Base-by-base conservation (phyloP, 805 yeast species). In the Wickerhamomyces queroliae region DNA sequence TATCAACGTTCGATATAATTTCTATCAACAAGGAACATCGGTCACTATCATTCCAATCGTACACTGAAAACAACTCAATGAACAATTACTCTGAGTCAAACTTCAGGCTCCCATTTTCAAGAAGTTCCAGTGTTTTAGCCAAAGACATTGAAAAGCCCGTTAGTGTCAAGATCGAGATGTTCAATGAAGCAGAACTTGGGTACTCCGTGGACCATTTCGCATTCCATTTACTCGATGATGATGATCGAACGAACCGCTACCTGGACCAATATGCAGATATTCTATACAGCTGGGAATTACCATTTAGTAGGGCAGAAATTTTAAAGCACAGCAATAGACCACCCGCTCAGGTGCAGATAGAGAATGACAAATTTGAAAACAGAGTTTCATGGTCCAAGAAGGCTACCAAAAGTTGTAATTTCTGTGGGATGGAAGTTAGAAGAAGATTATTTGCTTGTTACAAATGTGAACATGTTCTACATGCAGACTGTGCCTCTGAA, bases 241-340 rank as follows among this genome's bases (percentile, higher is more conserved):
- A 53, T 21, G 42, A 38, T 13, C 35, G 37, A 55, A 67, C 50
- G 33, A 45, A 55, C 27, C 45, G 47, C 1, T 68, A 66, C 74
- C 76, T 96, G 29, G 69, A 73, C 17, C 82, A 80, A 48, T 90
- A 91, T 58, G 89, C 96, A 0, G 74, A 81, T 16, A 70, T 90
- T 54, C 64, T 90, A 12, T 85, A 75, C 52, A 60, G 73, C 25
- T 91, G 97, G 97, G 95, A 93, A 0, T 66, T 89, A 16, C 84
- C 89, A 0, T 72, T 84, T n/a, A 77, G 81, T 46, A 62, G 96
- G 32, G 78, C 86, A 22, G 90, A 90, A 52, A 74, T 90, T 10
- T 58, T 87, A 40, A 88, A 90, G 60, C 75, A 77, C 64, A 83
- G 82, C 50, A 72, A 70, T n/a, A 53, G 16, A 42, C 47, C 7